These are phyloP conservation scores for Aspergillus avenaceus DNA, from an alignment of 495 filamentous ascomycete genomes.

Conservation along the genomic window DNA sequence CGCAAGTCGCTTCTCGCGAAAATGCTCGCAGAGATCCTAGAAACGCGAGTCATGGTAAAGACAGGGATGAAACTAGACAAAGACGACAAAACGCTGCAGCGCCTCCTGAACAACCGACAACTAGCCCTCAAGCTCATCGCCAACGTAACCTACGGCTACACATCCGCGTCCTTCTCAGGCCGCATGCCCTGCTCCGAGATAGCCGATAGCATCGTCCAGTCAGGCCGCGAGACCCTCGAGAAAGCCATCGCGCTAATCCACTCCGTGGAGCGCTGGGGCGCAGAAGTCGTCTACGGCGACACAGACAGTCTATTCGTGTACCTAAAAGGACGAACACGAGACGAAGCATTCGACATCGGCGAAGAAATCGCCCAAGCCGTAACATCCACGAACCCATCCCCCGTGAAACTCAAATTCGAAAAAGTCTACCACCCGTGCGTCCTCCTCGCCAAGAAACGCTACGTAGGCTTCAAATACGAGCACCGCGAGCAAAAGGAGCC, in stretches of 20 bases:
- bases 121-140: constrained; percentile 95
- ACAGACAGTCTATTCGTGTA: constrained; percentile 96
- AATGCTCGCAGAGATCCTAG: constrained; percentile 94
- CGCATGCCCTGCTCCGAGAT: constrained; percentile 98
- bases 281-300: constrained; percentile 97
- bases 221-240: constrained; percentile 89
- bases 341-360: constrained; percentile 88
- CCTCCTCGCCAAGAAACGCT: constrained; percentile 93
- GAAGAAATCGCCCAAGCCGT: constrained; percentile 87
- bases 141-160: constrained; percentile 98
- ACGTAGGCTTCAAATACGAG: constrained; percentile 97
- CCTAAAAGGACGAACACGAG: constrained; percentile 78
- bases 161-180: constrained; percentile 91
- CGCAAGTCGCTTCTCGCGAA: constrained; percentile 89
- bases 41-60: constrained; percentile 98
- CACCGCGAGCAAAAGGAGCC: constrained; percentile 69
- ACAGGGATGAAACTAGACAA: constrained; percentile 93
- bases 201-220: constrained; percentile 96
- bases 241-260: constrained; percentile 92
- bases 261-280: constrained; percentile 78
- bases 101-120: constrained; percentile 89
- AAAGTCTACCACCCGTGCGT: constrained; percentile 97
- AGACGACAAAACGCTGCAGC: constrained; percentile 80
- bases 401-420: constrained; percentile 95
- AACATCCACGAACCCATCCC: constrained; percentile 85